Conservation (phyloP, 1,284 basidiomycete genomes). For the Tylopilus sp. region DNA sequence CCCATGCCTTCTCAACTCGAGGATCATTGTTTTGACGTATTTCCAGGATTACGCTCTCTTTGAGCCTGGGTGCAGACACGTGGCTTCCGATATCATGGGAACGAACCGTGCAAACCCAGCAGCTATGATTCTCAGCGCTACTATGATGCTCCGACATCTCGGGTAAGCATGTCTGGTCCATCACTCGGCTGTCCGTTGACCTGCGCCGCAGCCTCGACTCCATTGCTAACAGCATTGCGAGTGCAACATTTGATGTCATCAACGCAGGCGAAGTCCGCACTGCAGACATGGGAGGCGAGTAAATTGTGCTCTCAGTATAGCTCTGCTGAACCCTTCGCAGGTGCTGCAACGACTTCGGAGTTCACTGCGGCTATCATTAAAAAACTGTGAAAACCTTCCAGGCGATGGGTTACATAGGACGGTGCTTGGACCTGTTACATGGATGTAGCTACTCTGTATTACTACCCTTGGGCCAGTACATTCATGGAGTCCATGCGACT, state of each 20-base stretch:
- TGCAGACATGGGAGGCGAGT: constrained; percentile 92
- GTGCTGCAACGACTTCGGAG: constrained; percentile 85
- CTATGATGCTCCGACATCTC: constrained; percentile 98
- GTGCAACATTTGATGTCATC: constrained; percentile 92
- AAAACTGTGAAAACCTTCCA: constrained; percentile 42
- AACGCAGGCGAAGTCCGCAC: constrained; percentile 88
- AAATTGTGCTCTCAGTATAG: background rate
- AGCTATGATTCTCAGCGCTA: constrained; percentile 96
- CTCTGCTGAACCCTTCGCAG: constrained; percentile 38
- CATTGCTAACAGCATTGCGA: constrained; percentile 93
- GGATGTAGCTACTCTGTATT: constrained; percentile 28
- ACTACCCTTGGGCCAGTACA: constrained; percentile 15
- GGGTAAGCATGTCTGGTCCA: constrained; percentile 50
- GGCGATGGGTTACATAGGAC: background rate
- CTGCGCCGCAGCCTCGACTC: constrained; percentile 66
- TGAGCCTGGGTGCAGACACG: constrained; percentile 98
- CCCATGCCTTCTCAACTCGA: constrained; percentile 14
- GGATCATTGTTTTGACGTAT: constrained; percentile 4
- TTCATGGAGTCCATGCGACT: constrained; percentile 5
- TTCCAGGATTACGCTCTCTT: constrained; percentile 92
- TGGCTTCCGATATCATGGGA: constrained; percentile 97
- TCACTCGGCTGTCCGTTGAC: constrained; percentile 6
- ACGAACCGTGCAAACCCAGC: constrained; percentile 97
- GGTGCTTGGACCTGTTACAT: constrained; percentile 16
- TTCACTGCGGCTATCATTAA: constrained; percentile 89